phyloP scores from a whole-genome alignment of 176 grass and related monocot genomes.

The Zoysia pacifica region DNA sequence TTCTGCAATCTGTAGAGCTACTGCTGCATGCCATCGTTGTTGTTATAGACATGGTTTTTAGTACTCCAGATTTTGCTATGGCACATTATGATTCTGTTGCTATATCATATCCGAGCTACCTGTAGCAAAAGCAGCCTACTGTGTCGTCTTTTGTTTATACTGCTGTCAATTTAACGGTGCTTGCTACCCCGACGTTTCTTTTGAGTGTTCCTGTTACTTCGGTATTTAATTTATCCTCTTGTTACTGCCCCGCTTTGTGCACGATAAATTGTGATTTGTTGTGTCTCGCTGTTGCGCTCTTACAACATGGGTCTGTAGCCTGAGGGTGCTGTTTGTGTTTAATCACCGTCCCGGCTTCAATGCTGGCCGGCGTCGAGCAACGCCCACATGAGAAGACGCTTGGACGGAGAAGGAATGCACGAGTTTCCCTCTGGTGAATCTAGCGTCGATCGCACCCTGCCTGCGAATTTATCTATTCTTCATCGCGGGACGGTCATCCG shows the following conservation, averaged over 20 bases:
- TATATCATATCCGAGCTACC: background rate
- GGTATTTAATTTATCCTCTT: background rate
- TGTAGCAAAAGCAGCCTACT: background rate
- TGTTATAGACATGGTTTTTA: background rate
- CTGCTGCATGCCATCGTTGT: background rate
- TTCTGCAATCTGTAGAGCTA: background rate
- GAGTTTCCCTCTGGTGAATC: too few relatives aligned
- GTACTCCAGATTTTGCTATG: conserved; percentile 12
- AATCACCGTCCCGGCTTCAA: too few relatives aligned
- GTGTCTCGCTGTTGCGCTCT: background rate
- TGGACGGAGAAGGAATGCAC: too few relatives aligned
- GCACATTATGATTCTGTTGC: background rate
- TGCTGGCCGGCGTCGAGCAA: too few relatives aligned
- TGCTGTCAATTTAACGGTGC: background rate
- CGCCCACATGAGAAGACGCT: too few relatives aligned
- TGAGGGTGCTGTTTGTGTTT: background rate
- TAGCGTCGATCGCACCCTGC: too few relatives aligned
- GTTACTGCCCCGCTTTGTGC: background rate
- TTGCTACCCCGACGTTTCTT: background rate
- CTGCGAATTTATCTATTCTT: too few relatives aligned
- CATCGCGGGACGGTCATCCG: too few relatives aligned
- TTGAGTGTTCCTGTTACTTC: background rate
- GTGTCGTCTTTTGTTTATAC: background rate
- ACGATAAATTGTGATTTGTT: background rate
- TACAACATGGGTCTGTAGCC: background rate